Conservation (phyloP, 805 yeast species). For the Pichia eremophila region DNA sequence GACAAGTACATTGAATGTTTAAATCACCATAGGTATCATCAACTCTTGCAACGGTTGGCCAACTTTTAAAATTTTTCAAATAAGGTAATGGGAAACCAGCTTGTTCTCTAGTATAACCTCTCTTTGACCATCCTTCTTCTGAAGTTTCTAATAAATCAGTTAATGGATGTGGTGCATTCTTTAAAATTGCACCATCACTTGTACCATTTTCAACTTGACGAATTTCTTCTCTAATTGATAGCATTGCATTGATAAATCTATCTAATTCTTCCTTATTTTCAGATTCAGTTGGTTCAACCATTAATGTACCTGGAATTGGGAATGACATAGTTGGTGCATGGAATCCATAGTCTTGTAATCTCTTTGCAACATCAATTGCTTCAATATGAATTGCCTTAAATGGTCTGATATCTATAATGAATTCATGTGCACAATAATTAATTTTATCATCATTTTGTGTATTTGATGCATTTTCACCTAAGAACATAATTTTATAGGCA, state of each 20-base stretch:
- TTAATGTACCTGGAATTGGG: slow-evolving; percentile 95
- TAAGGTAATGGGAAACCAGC: slow-evolving; percentile 89
- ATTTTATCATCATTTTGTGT: slow-evolving; percentile 20
- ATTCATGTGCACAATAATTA: slow-evolving; percentile 92
- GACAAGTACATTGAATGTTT: slow-evolving; percentile 90
- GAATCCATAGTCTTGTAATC: slow-evolving; percentile 96
- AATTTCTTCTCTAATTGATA: slow-evolving; percentile 76
- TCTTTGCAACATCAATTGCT: slow-evolving; percentile 93
- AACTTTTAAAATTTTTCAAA: slow-evolving; percentile 68
- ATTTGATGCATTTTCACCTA: slow-evolving; percentile 31
- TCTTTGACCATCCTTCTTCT: slow-evolving; percentile 62
- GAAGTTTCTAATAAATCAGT: slow-evolving; percentile 58
- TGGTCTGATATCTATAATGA: slow-evolving; percentile 82
- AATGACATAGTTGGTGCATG: slow-evolving; percentile 99
- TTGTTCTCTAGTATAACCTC: slow-evolving; percentile 86
- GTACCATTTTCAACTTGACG: slow-evolving; percentile 59
- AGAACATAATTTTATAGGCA: slow-evolving; percentile 68
- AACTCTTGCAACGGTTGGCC: slow-evolving; percentile 92
- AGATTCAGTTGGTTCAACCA: slow-evolving; percentile 97
- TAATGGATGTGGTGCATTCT: slow-evolving; percentile 88
- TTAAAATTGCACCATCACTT: slow-evolving; percentile 59
- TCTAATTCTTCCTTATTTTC: slow-evolving; percentile 84
- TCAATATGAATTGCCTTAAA: slow-evolving; percentile 76
- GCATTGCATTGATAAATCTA: slow-evolving; percentile 81
- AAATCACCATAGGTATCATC: slow-evolving; percentile 94